Percentiles rank a stretch among this genome's conserved stretches.
phyloP scores from a whole-genome alignment of 2,329 filamentous ascomycete genomes.

The Lojkania enalia region DNA sequence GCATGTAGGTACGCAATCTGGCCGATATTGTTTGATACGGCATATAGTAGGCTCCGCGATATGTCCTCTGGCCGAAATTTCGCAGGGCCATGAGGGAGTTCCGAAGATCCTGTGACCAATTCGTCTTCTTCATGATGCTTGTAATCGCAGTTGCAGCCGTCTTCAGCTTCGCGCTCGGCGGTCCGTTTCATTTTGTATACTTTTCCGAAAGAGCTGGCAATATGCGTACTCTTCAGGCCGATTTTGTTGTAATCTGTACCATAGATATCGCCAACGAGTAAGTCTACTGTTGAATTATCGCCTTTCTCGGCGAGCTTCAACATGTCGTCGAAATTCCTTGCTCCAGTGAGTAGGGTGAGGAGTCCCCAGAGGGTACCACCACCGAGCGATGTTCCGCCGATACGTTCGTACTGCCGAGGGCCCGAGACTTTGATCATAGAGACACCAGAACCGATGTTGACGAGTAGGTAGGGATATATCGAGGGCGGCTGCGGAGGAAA shows the following conservation, averaged over 20 bases:
- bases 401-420: conserved; percentile 81
- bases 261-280: conserved; percentile 98
- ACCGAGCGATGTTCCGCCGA: conserved; percentile 91
- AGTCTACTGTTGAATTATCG: conserved; percentile 91
- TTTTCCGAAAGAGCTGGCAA: conserved; percentile 95
- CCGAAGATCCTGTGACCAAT: conserved; percentile 34
- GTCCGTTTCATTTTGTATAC: conserved; percentile 91
- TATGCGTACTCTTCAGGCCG: conserved; percentile 91
- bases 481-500: conserved; percentile 63
- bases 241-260: conserved; percentile 96
- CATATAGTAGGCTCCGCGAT: conserved; percentile 87
- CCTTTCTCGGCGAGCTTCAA: conserved; percentile 85
- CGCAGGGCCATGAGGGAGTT: conserved; percentile 42
- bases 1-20: conserved; percentile 98
- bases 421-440: conserved; percentile 97
- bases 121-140: conserved; percentile 43
- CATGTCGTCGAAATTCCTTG: conserved; percentile 97
- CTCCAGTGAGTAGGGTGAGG: conserved; percentile 87
- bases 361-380: conserved; percentile 98
- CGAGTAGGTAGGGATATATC: conserved; percentile 94
- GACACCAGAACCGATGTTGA: conserved; percentile 97
- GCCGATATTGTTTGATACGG: conserved; percentile 94
- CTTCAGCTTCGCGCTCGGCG: conserved; percentile 77
- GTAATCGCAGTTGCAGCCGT: conserved; percentile 59
- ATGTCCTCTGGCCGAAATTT: conserved; percentile 83